These are phyloP conservation scores for Xerocomus subilludens DNA, from an alignment of 1,284 basidiomycete genomes.

Conservation along the genomic window DNA sequence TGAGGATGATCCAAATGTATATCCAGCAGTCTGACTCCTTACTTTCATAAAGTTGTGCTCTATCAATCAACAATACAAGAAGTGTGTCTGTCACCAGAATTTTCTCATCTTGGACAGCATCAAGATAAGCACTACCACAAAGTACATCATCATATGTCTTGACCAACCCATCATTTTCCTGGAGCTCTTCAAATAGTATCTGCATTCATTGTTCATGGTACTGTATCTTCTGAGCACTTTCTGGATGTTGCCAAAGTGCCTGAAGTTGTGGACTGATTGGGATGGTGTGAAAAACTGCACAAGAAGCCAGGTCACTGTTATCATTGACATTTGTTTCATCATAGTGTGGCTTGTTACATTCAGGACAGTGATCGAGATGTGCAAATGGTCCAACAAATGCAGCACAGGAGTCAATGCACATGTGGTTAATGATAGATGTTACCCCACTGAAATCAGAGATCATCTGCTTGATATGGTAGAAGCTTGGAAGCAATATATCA, in stretches of 20 bases:
- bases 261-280: not conserved
- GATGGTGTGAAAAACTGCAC: conserved; percentile 6
- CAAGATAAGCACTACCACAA: not conserved
- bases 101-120: not conserved
- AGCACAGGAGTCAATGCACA: too few species aligned
- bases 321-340: not conserved
- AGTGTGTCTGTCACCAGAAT: not conserved
- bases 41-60: conserved; percentile 11
- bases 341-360: not conserved
- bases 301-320: too few species aligned
- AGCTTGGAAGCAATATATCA: too few species aligned
- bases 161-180: not conserved
- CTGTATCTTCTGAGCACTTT: not conserved
- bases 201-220: not conserved
- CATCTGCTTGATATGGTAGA: too few species aligned
- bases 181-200: not conserved
- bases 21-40: conserved; percentile 26
- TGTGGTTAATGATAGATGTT: too few species aligned
- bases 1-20: conserved; percentile 27
- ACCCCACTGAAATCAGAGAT: too few species aligned
- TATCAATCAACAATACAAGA: conserved; percentile 17
- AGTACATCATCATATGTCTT: not conserved
- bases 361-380: not conserved
- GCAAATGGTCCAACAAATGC: not conserved
- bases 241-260: not conserved